A percentile compares a stretch with the other conserved stretches of the same genome.
phyloP scores from a whole-genome alignment of 768 basidiomycete species.

The Russula vinacea region DNA sequence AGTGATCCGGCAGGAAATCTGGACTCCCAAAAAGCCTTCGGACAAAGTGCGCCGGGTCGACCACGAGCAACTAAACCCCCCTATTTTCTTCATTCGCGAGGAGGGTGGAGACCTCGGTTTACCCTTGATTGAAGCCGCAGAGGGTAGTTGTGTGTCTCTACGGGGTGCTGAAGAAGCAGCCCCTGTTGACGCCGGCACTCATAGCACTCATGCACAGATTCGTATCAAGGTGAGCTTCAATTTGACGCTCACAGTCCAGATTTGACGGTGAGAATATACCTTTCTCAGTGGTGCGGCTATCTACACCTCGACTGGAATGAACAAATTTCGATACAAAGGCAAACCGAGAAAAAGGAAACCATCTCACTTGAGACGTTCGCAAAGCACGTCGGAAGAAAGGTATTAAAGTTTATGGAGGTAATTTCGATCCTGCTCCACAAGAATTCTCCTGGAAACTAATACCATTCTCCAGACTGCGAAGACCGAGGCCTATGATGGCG shows the following conservation, averaged over 20 bases:
- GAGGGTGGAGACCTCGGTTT: slow-evolving; percentile 4
- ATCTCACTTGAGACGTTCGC: slow-evolving; percentile 13
- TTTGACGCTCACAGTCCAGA: not conserved
- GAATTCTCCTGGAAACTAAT: not conserved
- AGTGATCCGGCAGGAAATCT: slow-evolving; percentile 14
- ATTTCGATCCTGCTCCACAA: not conserved
- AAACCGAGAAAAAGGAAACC: not conserved
- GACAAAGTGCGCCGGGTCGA: slow-evolving; percentile 9
- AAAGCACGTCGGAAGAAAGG: slow-evolving; percentile 15
- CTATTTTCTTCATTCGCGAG: slow-evolving; percentile 16
- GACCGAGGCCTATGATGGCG: not conserved
- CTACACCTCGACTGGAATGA: not conserved
- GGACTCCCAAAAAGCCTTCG: not conserved
- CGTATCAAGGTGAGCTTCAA: slow-evolving; percentile 14
- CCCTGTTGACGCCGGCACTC: slow-evolving; percentile 3
- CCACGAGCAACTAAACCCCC: slow-evolving; percentile 9
- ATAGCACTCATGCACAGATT: slow-evolving; percentile 15
- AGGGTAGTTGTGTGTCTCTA: not conserved
- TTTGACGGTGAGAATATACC: not conserved
- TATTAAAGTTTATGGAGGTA: slow-evolving; percentile 9
- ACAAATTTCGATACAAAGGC: slow-evolving; percentile 16
- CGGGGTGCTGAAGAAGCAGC: not conserved
- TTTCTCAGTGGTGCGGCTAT: slow-evolving; percentile 22
- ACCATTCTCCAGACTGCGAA: not conserved
- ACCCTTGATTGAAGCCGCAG: not conserved